phyloP scores from a whole-genome alignment of 306 rosid genomes.

The Sechiopsis laciniata region DNA sequence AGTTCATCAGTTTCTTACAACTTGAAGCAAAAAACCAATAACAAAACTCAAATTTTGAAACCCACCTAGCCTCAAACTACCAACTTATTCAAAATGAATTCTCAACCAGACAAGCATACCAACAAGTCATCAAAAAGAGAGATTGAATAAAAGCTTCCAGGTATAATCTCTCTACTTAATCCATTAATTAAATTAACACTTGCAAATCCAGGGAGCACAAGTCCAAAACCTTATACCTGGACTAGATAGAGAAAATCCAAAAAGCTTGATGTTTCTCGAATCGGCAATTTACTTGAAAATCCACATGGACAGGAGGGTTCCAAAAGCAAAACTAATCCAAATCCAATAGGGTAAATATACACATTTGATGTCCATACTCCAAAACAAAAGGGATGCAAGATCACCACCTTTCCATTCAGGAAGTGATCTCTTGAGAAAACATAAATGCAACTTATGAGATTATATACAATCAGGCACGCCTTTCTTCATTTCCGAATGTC shows the following conservation, averaged over 20 bases:
- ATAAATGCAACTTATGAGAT: conserved; percentile 15
- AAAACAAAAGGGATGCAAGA: conserved; percentile 3
- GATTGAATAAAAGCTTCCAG: background rate
- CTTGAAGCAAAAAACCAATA: background rate
- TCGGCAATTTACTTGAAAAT: background rate
- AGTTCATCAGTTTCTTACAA: too few species aligned
- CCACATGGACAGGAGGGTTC: conserved; percentile 6
- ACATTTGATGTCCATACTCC: background rate
- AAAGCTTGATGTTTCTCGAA: conserved; percentile 2
- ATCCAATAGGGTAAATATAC: background rate
- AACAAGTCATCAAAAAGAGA: background rate
- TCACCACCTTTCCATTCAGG: conserved; percentile 20
- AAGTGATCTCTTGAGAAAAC: conserved; percentile 16
- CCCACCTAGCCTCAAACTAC: background rate
- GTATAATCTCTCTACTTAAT: background rate
- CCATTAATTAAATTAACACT: background rate
- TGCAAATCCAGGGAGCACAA: background rate
- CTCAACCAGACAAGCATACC: background rate
- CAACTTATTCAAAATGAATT: background rate
- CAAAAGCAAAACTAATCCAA: background rate
- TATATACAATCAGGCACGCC: conserved; percentile 32
- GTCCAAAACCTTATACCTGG: background rate
- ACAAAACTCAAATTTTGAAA: background rate
- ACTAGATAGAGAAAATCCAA: background rate
- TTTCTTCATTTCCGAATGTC: conserved; percentile 37